Conservation (phyloP, 148 eudicot genomes). For the Heliamphora exappendiculata region DNA sequence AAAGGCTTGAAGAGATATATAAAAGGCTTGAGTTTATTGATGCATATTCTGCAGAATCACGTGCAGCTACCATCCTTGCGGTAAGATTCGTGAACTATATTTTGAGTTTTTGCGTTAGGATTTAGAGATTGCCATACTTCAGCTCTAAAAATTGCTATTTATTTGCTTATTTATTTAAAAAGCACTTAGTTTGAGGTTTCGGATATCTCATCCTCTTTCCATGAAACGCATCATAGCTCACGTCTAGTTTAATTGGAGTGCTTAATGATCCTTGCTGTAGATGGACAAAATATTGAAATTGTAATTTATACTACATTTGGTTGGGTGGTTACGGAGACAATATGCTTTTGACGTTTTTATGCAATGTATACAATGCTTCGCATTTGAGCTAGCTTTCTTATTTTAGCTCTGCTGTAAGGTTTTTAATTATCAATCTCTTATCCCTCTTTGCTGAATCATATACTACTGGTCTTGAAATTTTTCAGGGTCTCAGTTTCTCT, state of each 20-base stretch:
- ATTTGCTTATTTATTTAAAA: no score
- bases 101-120: no score
- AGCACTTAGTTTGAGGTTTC: not conserved
- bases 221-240: not conserved
- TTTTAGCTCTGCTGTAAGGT: not conserved
- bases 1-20: constrained; percentile 82
- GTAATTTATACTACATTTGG: not conserved
- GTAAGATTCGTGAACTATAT: constrained; percentile 41
- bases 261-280: not conserved
- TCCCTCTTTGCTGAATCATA: not conserved
- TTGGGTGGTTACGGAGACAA: not conserved
- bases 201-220: not conserved
- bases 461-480: constrained; percentile 4
- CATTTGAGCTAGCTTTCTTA: not conserved
- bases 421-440: not conserved
- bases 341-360: constrained; percentile 3
- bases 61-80: constrained; percentile 95
- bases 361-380: not conserved
- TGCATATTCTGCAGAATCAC: constrained; percentile 92
- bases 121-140: no score
- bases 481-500: constrained; percentile 96
- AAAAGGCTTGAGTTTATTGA: constrained; percentile 91
- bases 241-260: not conserved
- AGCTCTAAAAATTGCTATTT: constrained; percentile 1
- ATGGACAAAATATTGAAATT: not conserved